phyloP scores from a whole-genome alignment of 345 rosid species.

The Sonneratia alba region DNA sequence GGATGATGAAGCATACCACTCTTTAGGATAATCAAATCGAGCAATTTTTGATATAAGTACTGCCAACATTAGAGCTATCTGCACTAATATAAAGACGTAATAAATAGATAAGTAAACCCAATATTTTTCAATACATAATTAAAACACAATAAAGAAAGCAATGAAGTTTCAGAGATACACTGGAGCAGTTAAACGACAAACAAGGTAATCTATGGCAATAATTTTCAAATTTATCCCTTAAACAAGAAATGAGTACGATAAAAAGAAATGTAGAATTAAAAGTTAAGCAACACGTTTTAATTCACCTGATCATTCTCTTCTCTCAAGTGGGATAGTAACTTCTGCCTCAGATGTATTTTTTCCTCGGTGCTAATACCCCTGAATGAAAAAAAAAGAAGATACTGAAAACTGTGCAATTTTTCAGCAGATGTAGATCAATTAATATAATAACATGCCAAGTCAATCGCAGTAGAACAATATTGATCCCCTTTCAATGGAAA shows the following conservation, averaged over 20 bases:
- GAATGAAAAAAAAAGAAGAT: constrained; percentile 13
- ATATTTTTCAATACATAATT: neutral
- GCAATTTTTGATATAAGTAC: constrained; percentile 87
- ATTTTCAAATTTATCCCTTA: neutral
- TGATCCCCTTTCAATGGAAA: neutral
- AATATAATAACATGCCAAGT: neutral
- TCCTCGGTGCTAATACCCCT: constrained; percentile 88
- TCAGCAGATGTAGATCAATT: neutral
- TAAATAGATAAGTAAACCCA: neutral
- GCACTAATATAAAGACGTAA: constrained; percentile 12
- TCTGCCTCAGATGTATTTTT: constrained; percentile 68
- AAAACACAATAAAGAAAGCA: neutral
- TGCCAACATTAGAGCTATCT: constrained; percentile 81
- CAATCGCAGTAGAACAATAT: neutral
- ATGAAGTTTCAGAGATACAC: neutral
- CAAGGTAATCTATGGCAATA: neutral
- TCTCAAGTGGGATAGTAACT: constrained; percentile 64
- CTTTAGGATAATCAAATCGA: constrained; percentile 93
- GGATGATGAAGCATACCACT: constrained; percentile 36
- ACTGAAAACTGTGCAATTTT: neutral
- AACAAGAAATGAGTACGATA: neutral
- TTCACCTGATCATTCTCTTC: constrained; percentile 77
- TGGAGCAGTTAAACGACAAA: neutral
- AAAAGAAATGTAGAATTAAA: neutral
- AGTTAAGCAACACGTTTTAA: neutral